phyloP scores from a whole-genome alignment of 257 asterid species.

The Euphrasia confusa region DNA sequence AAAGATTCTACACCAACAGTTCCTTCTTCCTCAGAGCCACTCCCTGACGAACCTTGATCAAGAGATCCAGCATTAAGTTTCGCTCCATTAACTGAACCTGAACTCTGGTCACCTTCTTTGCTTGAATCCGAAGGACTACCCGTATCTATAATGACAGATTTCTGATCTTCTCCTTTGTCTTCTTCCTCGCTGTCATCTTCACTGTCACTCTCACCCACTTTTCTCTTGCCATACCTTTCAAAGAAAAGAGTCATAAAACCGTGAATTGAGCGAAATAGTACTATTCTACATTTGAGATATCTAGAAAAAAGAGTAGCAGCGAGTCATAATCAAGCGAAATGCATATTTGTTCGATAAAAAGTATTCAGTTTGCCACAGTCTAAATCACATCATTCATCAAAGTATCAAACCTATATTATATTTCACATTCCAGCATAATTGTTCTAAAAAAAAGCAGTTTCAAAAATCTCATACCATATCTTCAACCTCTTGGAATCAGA shows the following conservation, averaged over 20 bases:
- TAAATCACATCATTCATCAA: background rate
- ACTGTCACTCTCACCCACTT: constrained; percentile 48
- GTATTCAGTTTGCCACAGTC: too few relatives aligned
- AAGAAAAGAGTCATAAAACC: background rate
- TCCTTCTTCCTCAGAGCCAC: constrained; percentile 57
- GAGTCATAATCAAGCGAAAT: too few relatives aligned
- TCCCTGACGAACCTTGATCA: constrained; percentile 37
- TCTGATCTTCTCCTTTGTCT: constrained; percentile 47
- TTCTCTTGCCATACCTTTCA: constrained; percentile 60
- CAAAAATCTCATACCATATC: constrained; percentile 42
- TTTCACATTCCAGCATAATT: background rate
- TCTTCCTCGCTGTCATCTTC: constrained; percentile 43
- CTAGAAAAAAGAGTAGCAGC: background rate
- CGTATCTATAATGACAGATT: constrained; percentile 51
- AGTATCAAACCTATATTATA: background rate
- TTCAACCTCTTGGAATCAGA: constrained; percentile 43
- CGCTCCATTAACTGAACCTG: constrained; percentile 43
- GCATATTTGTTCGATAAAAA: too few relatives aligned
- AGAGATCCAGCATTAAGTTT: constrained; percentile 32
- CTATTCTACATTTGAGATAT: background rate
- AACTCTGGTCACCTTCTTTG: constrained; percentile 52
- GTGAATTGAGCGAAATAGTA: background rate
- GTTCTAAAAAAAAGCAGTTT: background rate
- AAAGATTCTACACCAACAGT: constrained; percentile 26
- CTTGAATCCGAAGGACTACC: constrained; percentile 55